Conservation (phyloP, 768 basidiomycete genomes). For the Zangia roseola region DNA sequence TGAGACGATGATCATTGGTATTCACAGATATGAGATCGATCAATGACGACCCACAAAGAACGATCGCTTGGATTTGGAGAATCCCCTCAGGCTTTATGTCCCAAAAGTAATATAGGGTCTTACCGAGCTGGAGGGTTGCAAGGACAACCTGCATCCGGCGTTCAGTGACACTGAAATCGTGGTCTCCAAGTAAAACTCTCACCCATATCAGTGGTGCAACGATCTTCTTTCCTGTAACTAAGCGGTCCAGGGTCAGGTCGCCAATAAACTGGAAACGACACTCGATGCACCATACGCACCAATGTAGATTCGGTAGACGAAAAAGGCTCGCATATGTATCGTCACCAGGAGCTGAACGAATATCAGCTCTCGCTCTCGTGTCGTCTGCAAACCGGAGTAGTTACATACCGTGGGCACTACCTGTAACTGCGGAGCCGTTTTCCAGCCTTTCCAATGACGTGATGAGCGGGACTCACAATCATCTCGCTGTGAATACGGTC, state of each 20-base stretch:
- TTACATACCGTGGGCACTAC: neutral
- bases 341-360: neutral
- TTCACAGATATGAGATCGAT: neutral
- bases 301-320: conserved; percentile 1
- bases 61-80: neutral
- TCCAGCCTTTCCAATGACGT: too few relatives aligned
- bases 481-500: neutral
- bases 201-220: neutral
- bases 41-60: neutral
- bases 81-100: neutral
- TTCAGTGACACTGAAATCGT: neutral
- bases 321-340: neutral
- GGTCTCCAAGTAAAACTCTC: neutral
- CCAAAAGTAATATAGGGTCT: neutral
- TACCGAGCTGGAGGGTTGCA: neutral
- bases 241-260: too few relatives aligned
- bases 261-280: neutral
- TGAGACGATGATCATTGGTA: neutral
- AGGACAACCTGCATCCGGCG: neutral
- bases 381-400: neutral
- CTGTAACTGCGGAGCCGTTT: neutral
- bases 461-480: neutral
- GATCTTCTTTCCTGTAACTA: neutral
- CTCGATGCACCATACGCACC: neutral
- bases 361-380: neutral